These are phyloP conservation scores for Eutypa lata DNA, from an alignment of 2,329 filamentous ascomycete species.

Conservation along the genomic window DNA sequence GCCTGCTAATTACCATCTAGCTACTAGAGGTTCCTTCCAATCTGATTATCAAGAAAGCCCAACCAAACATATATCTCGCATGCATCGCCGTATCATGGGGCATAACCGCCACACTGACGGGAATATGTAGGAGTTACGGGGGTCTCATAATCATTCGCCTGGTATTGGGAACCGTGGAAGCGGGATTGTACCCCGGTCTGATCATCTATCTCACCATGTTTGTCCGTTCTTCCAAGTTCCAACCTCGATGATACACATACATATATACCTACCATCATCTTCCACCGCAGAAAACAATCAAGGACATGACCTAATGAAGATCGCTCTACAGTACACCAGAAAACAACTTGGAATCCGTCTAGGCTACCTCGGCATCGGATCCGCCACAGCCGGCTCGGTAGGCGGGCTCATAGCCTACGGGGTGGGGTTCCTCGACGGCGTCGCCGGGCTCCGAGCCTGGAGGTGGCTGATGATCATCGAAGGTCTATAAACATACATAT, in stretches of 20 bases:
- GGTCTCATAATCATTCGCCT: conserved; percentile 33
- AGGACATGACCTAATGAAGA: too few relatives aligned
- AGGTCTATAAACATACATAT: too few relatives aligned
- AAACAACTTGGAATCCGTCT: conserved; percentile 58
- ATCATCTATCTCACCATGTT: conserved; percentile 61
- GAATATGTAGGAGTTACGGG: conserved; percentile 15
- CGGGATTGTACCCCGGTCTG: conserved; percentile 57
- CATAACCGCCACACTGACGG: conserved; percentile 19
- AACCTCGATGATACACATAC: too few relatives aligned
- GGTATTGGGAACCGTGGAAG: conserved; percentile 55
- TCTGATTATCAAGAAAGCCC: conserved; percentile 34
- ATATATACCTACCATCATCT: too few relatives aligned
- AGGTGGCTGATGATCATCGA: conserved; percentile 62
- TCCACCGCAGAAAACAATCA: too few relatives aligned
- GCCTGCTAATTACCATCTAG: conserved; percentile 15
- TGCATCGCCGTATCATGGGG: conserved; percentile 25
- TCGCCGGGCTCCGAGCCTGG: conserved; percentile 58
- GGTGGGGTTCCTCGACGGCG: conserved; percentile 61
- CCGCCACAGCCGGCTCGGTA: conserved; percentile 58
- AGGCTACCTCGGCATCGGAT: conserved; percentile 61
- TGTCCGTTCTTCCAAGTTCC: neutral
- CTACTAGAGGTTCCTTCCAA: conserved; percentile 39
- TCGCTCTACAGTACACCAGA: conserved; percentile 33
- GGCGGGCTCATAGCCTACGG: conserved; percentile 64
- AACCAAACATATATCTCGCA: conserved; percentile 22